These are phyloP conservation scores for Paspalum vaginatum DNA, from an alignment of 176 grass and related monocot species.

Conservation along the genomic window DNA sequence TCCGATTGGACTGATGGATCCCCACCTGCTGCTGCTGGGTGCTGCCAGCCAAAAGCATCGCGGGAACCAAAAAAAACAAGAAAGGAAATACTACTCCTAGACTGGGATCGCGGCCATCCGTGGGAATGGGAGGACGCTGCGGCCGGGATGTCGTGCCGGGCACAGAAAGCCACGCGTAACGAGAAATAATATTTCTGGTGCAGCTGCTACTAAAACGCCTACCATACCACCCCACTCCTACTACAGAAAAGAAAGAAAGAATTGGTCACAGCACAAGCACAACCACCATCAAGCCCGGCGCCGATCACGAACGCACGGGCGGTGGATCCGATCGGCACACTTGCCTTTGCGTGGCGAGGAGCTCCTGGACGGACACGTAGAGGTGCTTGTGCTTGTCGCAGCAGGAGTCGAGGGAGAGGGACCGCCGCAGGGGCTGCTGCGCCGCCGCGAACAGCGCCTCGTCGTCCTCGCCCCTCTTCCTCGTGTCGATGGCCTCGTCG, in stretches of 20 bases:
- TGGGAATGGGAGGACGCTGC: not conserved
- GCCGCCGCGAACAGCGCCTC: not conserved
- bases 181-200: not conserved
- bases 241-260: conserved; percentile 12
- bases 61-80: not conserved
- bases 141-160: not conserved
- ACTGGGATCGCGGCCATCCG: not conserved
- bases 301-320: not conserved
- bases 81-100: not conserved
- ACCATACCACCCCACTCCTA: not conserved
- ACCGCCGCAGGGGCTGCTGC: conserved; percentile 56
- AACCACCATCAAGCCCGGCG: too few relatives aligned
- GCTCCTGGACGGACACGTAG: conserved; percentile 64
- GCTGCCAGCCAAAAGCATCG: not conserved
- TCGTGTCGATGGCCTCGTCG: conserved; percentile 77
- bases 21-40: not conserved
- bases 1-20: too few relatives aligned
- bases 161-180: conserved; percentile 1
- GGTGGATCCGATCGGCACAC: not conserved
- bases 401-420: conserved; percentile 79
- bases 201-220: not conserved
- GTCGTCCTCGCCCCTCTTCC: conserved; percentile 32
- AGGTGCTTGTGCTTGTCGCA: conserved; percentile 51
- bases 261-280: not conserved
- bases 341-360: conserved; percentile 38